A percentile compares a stretch with the other conserved stretches of the same genome.
These are phyloP conservation scores for Hypomontagnella monticulosa DNA, from an alignment of 495 filamentous ascomycete genomes.

Conservation along the genomic window DNA sequence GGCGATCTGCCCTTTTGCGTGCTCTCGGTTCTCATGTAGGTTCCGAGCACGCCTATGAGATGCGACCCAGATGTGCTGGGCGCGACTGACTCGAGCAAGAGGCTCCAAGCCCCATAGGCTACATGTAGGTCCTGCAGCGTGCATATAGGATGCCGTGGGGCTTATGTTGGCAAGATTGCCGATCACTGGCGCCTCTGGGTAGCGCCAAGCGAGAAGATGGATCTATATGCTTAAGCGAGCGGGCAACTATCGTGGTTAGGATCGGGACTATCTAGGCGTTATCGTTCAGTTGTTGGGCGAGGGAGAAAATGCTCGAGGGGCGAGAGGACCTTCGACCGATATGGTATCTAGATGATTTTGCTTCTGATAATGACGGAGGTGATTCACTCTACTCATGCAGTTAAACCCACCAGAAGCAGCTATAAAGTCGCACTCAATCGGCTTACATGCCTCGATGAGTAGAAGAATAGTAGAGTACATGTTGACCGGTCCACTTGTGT, in stretches of 20 bases:
- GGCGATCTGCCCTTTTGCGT: background rate
- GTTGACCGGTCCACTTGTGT: background rate
- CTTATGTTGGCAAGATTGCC: conserved; percentile 25
- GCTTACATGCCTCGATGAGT: background rate
- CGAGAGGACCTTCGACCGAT: too few species aligned
- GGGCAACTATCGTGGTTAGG: background rate
- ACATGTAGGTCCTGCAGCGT: conserved; percentile 26
- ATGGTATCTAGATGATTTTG: too few species aligned
- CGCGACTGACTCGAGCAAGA: background rate
- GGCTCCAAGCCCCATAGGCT: conserved; percentile 14
- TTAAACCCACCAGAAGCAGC: too few species aligned
- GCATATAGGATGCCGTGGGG: conserved; percentile 27
- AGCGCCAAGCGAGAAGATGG: conserved; percentile 30
- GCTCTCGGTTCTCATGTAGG: background rate
- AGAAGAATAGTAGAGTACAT: background rate
- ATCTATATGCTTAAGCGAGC: background rate
- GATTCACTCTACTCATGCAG: too few species aligned
- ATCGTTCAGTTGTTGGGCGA: background rate
- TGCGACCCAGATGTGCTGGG: background rate
- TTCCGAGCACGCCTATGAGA: background rate
- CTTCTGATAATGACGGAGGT: too few species aligned
- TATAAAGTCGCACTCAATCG: too few species aligned
- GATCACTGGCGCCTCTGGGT: conserved; percentile 33
- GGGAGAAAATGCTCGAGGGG: too few species aligned
- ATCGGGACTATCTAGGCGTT: background rate